Evolutionary conservation across 225 moss, liverwort and hornwort species (phyloP), one percentile per base, ranked within the genome.

Genomic region (Asterella californica): DNA sequence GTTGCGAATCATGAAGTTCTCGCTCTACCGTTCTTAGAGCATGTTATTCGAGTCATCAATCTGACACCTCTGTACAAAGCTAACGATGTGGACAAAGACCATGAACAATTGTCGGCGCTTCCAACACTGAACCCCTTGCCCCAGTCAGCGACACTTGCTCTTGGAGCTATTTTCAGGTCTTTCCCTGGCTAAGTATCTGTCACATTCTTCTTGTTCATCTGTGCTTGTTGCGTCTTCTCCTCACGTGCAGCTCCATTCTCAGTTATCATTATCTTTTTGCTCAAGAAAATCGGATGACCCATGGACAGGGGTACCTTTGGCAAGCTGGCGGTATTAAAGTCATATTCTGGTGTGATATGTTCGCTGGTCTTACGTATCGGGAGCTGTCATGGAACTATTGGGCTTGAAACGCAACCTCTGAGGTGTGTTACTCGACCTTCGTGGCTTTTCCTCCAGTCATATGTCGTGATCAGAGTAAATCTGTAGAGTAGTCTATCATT

Each of bases 131-230:
- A 90, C 80, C 87, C 90, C 74, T 86, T 93, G 83, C 97, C 94
- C 75, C 83, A 85, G 79, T 91, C 94, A 62, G 93, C 94, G 63
- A 99, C 97, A 79, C 81, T 99, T 63, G 94, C 97, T 24, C 91
- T 99, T 78, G 97, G 93, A 75, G 91, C 92, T 85, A 88, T 99
- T 79, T 93, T 99, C 82, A 88, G 92, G 97, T 99, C 82, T n/a
- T 29, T 8, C 19, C 8, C 59, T 32, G 36, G 9, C 59, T 38
- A 57, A 76, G 75, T 73, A 50, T 52, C n/a, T 15, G 27, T 46
- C 0, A 45, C 4, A 70, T 18, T 38, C 9, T 70, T 38, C 10
- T 70, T 22, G 37, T 42, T 8, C 15, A 37, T 32, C 21, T 63
- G 68, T 24, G 15, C 37, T 37, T n/a, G 67, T 25, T 48, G 47